A percentile compares a stretch with the other conserved stretches of the same genome.
Evolutionary conservation across 352 stramenopile species (phyloP).

Genomic region (Phytophthora pluvialis): DNA sequence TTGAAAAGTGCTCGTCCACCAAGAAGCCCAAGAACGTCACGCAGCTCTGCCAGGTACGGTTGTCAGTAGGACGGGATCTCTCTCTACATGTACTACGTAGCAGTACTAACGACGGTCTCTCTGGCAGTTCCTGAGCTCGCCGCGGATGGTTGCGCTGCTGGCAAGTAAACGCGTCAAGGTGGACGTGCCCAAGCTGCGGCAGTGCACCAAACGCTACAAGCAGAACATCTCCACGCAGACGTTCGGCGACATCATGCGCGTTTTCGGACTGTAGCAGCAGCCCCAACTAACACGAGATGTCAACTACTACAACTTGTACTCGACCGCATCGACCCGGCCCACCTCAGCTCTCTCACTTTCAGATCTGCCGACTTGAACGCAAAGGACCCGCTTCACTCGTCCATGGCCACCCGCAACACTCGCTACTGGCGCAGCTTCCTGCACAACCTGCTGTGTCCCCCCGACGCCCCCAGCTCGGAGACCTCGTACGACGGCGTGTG

Average conservation of each 20-base stretch:
- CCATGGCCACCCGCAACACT: slow-evolving; percentile 51
- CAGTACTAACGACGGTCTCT: background rate
- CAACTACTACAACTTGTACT: too few species aligned
- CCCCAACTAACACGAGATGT: slow-evolving; percentile 7
- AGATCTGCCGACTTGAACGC: slow-evolving; percentile 11
- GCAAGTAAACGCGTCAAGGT: slow-evolving; percentile 48
- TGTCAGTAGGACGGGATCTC: too few species aligned
- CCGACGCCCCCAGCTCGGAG: background rate
- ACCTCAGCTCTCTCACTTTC: slow-evolving; percentile 17
- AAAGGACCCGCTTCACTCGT: background rate
- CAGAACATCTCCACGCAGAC: slow-evolving; percentile 41
- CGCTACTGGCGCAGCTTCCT: slow-evolving; percentile 56
- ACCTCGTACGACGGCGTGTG: slow-evolving; percentile 54
- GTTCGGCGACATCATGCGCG: slow-evolving; percentile 50
- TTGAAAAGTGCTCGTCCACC: slow-evolving; percentile 74
- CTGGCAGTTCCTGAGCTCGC: slow-evolving; percentile 67
- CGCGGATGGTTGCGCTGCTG: slow-evolving; percentile 61
- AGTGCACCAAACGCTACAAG: slow-evolving; percentile 75
- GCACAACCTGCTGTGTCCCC: slow-evolving; percentile 32
- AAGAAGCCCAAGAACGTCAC: slow-evolving; percentile 84
- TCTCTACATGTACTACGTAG: too few species aligned
- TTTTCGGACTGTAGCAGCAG: slow-evolving; percentile 49
- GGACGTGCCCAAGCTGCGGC: slow-evolving; percentile 54
- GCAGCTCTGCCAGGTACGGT: slow-evolving; percentile 69
- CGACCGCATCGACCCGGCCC: too few species aligned